Evolutionary conservation across 73 alveolate species (phyloP), one percentile per base, ranked within the genome.

Genomic region (Tetrahymena malaccensis): DNA sequence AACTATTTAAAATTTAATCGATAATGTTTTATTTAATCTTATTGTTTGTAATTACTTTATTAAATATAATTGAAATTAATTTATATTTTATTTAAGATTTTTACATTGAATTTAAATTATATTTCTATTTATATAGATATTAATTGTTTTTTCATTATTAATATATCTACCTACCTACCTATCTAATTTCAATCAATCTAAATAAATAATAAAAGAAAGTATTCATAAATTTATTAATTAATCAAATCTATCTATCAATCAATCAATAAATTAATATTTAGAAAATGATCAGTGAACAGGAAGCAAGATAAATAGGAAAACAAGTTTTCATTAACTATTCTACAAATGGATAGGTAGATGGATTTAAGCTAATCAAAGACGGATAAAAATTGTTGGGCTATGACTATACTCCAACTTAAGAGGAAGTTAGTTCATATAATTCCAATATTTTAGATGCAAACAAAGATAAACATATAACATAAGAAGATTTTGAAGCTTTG

Each of bases 401-500:
- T 11, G 89, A 70, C 25, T 70, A 70, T 25, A 70, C 34, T 7
- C 89, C 89, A 7, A 70, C 89, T 70, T 15, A 70, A 70, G 89
- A 70, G 31, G 89, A 70, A 70, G 89, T 25, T 33, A 70, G 11
- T 12, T 70, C 34, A 31, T 70, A 70, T 70, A n/a, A 40, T 70
- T 27, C 89, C 1, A 70, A 70, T n/a, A n/a, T 95, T 35, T 89
- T 95, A 57, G 97, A 95, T 95, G 95, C 94, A 21, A 95, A 95
- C 34, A 85, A 83, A 93, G 97, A 95, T 55, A 94, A 94, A 35
- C 38, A 25, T 17, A 56, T 95, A 10, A 85, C 97, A 1, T 55
- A 95, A 85, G 83, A 95, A 37, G 97, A 95, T 55, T 58, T 95
- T 15, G 97, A 95, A 94, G 85, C 93, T 89, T 85, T 85, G 34